These are phyloP conservation scores for Cryptococcus jaspeensis DNA, from an alignment of 1,284 basidiomycete species.

Conservation along the genomic window DNA sequence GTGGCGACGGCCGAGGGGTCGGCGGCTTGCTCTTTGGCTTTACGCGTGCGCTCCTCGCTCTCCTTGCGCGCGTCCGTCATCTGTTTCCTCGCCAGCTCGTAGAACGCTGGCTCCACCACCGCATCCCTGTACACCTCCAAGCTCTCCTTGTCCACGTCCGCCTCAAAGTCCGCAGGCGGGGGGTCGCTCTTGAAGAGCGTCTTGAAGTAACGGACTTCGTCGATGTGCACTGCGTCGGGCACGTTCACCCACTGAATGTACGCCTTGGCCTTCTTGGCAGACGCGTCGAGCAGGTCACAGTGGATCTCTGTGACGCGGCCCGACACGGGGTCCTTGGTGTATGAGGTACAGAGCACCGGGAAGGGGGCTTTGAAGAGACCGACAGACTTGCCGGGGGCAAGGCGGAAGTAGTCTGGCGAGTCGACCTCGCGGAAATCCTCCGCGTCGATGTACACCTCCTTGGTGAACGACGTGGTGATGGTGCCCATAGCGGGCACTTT, in stretches of 20 bases:
- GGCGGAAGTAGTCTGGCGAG: constrained; percentile 93
- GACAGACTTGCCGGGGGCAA: constrained; percentile 95
- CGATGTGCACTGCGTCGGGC: constrained; percentile 71
- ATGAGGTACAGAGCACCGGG: constrained; percentile 90
- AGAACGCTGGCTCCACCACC: constrained; percentile 87
- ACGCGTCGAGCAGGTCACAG: constrained; percentile 64
- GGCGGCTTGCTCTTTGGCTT: constrained; percentile 59
- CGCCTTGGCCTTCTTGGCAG: constrained; percentile 80
- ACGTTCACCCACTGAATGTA: constrained; percentile 98
- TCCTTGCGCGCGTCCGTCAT: constrained; percentile 67
- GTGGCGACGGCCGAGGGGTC: neutral
- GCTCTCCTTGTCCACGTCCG: constrained; percentile 79
- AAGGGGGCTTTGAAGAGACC: constrained; percentile 94
- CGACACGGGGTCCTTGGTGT: constrained; percentile 68
- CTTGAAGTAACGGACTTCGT: constrained; percentile 90
- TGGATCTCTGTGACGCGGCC: constrained; percentile 76
- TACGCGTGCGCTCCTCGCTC: constrained; percentile 60
- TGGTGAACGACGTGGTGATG: constrained; percentile 81
- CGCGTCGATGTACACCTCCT: constrained; percentile 85
- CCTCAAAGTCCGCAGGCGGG: constrained; percentile 78
- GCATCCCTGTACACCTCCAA: constrained; percentile 76
- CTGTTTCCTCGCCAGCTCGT: constrained; percentile 71
- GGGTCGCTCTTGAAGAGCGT: constrained; percentile 92
- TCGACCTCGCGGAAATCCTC: constrained; percentile 93
- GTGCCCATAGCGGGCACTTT: constrained; percentile 87